Evolutionary conservation across 2,329 filamentous ascomycete genomes (phyloP), one percentile per base, ranked within the genome.

Genomic region (Claviceps fusiformis): DNA sequence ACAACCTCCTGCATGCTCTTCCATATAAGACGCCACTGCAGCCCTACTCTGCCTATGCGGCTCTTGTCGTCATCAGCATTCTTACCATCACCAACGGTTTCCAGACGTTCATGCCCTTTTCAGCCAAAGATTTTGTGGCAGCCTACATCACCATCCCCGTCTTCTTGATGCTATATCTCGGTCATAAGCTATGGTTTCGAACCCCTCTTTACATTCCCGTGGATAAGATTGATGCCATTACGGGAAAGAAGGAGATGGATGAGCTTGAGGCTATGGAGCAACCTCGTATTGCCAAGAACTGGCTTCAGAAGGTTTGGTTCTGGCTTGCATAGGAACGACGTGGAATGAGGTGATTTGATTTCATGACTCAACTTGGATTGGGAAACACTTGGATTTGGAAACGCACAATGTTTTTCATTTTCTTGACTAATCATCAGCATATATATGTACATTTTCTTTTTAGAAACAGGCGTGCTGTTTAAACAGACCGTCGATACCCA

Each of bases 61-160:
- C 77, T 10, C 75, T 89, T 1, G 65, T 77, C 17, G 64, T 81
- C 29, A 77, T 89, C 54, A 65, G 68, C 3, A 69, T 88, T 31
- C 73, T 91, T n/a, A 80, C 77, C 1, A 68, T 91, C 3, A 83
- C 87, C 61, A 89, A 89, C 62, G 87, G 86, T 1, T 92, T 90
- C 68, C 78, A 83, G 41, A 79, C 86, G 15, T 91, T 92, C 65
- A 85, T 85, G 65, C 79, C 81, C 33, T 92, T 83, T 78, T 78
- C 74, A 17, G 77, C 76, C 0, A 73, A 75, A 5, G 74, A 75
- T 61, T 93, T 93, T 62, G 57, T 85, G n/a, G 78, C 80, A 0
- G 75, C 70, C 62, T 89, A 83, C 62, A 74, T 87, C 62, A 85
- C 75, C 10, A 71, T 85, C 0, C 83, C 75, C 49, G 78, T 76